A percentile compares a stretch with the other conserved stretches of the same genome.
phyloP scores from a whole-genome alignment of 2,329 filamentous ascomycete genomes.

The Elsinoe perseae region DNA sequence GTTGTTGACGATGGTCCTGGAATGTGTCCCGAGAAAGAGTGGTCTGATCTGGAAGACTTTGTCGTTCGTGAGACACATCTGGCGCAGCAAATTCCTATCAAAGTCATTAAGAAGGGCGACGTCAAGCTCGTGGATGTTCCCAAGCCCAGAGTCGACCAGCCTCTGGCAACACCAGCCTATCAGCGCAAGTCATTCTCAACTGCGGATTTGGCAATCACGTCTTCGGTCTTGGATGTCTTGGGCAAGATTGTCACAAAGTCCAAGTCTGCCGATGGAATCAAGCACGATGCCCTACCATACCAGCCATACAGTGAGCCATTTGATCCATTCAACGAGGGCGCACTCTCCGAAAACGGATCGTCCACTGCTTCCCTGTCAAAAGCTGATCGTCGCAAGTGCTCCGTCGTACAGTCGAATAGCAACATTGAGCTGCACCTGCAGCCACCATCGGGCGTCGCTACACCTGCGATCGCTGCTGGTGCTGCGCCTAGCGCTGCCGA shows the following conservation, averaged over 20 bases:
- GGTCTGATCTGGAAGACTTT: not conserved
- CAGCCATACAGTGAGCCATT: conserved; percentile 12
- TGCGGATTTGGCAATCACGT: not conserved
- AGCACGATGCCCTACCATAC: conserved; percentile 18
- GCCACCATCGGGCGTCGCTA: not conserved
- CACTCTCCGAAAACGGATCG: not conserved
- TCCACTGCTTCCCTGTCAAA: not conserved
- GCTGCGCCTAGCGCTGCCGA: not conserved
- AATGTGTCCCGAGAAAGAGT: conserved; percentile 1
- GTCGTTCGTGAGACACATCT: not conserved
- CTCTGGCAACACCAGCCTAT: not conserved
- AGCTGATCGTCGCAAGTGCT: conserved; percentile 9
- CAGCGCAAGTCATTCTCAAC: not conserved
- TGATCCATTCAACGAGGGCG: conserved; percentile 2
- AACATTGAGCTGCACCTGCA: conserved; percentile 13
- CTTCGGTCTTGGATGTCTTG: not conserved
- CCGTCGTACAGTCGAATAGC: conserved; percentile 4
- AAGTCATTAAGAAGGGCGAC: not conserved
- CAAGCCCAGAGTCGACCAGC: not conserved
- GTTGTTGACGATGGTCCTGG: not conserved
- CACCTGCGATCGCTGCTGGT: not conserved
- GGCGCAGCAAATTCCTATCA: not conserved
- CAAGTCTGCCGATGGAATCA: not conserved
- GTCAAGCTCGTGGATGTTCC: conserved; percentile 1
- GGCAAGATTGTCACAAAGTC: conserved; percentile 9